phyloP scores from a whole-genome alignment of 495 filamentous ascomycete species.

The Lindgomyces ingoldianus region DNA sequence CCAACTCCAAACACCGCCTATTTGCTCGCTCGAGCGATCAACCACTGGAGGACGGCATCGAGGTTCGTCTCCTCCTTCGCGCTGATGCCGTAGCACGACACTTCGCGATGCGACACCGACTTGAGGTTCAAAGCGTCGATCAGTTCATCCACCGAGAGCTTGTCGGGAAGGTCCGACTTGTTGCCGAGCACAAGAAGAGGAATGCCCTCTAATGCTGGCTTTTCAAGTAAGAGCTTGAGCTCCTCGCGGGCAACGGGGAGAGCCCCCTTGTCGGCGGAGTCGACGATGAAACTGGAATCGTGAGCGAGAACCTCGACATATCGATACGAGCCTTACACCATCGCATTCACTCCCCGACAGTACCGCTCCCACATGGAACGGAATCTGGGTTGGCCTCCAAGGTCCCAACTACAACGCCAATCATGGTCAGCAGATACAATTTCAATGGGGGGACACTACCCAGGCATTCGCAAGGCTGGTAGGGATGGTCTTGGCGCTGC shows the following conservation, averaged over 20 bases:
- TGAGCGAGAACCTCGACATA: conserved; percentile 25
- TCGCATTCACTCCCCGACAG: conserved; percentile 95
- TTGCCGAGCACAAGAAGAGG: conserved; percentile 96
- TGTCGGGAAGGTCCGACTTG: conserved; percentile 88
- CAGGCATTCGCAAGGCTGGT: conserved; percentile 22
- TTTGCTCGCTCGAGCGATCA: conserved; percentile 81
- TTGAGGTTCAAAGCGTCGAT: conserved; percentile 92
- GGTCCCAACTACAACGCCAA: conserved; percentile 71
- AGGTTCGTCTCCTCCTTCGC: conserved; percentile 98
- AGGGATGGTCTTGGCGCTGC: conserved; percentile 21
- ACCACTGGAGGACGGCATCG: conserved; percentile 94
- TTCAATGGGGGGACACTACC: conserved; percentile 15
- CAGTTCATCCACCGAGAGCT: conserved; percentile 87
- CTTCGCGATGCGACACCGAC: conserved; percentile 85
- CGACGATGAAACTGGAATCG: conserved; percentile 77
- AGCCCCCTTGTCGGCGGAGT: conserved; percentile 79
- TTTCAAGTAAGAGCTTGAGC: conserved; percentile 82
- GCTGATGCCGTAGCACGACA: conserved; percentile 98
- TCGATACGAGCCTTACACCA: conserved; percentile 63
- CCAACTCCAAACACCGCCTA: conserved; percentile 38
- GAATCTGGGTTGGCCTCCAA: conserved; percentile 95
- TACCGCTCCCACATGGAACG: conserved; percentile 99
- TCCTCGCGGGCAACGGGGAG: conserved; percentile 89
- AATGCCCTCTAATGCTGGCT: conserved; percentile 83
- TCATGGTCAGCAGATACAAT: conserved; percentile 33